Evolutionary conservation across 148 eudicot genomes (phyloP).

Genomic region (Drosera capensis): DNA sequence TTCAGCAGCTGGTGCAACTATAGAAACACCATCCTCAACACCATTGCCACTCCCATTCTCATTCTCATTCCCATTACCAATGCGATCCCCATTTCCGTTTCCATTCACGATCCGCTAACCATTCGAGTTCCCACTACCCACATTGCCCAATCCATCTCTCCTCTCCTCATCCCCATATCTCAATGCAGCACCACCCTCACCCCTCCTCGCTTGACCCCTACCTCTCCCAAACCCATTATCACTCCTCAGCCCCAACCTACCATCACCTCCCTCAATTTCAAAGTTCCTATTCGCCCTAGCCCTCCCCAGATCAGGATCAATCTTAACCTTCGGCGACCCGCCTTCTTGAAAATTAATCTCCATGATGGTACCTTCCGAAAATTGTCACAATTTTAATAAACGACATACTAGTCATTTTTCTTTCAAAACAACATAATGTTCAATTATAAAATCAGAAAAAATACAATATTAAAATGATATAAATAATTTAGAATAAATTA

Average conservation of each 20-base stretch:
- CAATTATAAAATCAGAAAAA: no score
- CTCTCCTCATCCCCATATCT: conserved; percentile 20
- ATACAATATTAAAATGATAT: no score
- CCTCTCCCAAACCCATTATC: conserved; percentile 15
- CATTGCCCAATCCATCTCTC: conserved; percentile 20
- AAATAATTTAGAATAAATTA: no score
- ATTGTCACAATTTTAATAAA: no score
- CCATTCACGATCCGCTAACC: no score
- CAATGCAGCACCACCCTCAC: conserved; percentile 15
- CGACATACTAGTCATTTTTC: no score
- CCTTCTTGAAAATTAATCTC: no score
- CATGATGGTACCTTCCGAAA: no score
- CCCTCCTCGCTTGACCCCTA: conserved; percentile 19
- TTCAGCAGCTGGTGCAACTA: conserved; percentile 11
- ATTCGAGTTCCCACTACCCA: conserved; percentile 15
- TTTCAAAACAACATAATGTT: no score
- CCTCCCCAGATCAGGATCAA: conserved; percentile 58
- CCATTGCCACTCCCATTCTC: no score
- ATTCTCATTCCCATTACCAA: conserved; percentile 12
- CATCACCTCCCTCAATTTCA: conserved; percentile 42
- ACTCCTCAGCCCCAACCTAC: conserved; percentile 12
- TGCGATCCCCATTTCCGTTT: conserved; percentile 8
- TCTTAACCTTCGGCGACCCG: conserved; percentile 45
- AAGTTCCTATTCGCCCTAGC: conserved; percentile 20
- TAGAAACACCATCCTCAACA: conserved; percentile 16